Evolutionary conservation across 2,329 filamentous ascomycete genomes (phyloP).

Genomic region (Neoscytalidium dimidiatum): DNA sequence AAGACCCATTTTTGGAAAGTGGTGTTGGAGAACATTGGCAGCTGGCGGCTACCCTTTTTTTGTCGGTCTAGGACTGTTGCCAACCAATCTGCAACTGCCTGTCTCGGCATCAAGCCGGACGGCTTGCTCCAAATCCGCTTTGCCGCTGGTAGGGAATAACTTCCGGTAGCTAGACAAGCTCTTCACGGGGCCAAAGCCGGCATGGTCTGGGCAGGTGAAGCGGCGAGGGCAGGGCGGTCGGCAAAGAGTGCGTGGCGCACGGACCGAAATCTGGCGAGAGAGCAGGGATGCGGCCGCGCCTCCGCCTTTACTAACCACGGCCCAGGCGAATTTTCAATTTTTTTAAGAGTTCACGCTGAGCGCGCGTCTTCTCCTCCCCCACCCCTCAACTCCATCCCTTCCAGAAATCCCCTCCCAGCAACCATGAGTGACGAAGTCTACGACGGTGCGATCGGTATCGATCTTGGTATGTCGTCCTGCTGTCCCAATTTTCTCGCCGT

Average conservation of each 20-base stretch:
- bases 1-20: no score
- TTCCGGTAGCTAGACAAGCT: neutral
- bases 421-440: constrained; percentile 98
- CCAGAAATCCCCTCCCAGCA: constrained; percentile 32
- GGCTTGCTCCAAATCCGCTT: no score
- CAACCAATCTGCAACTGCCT: no score
- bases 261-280: neutral
- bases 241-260: constrained; percentile 4
- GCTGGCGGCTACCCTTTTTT: no score
- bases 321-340: constrained; percentile 17
- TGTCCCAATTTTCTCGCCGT: neutral
- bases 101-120: no score
- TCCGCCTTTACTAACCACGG: constrained; percentile 18
- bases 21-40: no score
- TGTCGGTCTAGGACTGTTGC: no score
- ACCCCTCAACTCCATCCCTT: constrained; percentile 29
- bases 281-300: constrained; percentile 15
- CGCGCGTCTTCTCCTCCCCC: constrained; percentile 23
- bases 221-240: neutral
- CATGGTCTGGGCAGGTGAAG: constrained; percentile 1
- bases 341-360: constrained; percentile 18
- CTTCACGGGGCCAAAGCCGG: neutral
- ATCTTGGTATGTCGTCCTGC: constrained; percentile 74
- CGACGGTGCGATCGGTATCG: constrained; percentile 99
- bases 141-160: neutral